Evolutionary conservation across 257 asterid genomes (phyloP).

Genomic region (Ballota nigra): DNA sequence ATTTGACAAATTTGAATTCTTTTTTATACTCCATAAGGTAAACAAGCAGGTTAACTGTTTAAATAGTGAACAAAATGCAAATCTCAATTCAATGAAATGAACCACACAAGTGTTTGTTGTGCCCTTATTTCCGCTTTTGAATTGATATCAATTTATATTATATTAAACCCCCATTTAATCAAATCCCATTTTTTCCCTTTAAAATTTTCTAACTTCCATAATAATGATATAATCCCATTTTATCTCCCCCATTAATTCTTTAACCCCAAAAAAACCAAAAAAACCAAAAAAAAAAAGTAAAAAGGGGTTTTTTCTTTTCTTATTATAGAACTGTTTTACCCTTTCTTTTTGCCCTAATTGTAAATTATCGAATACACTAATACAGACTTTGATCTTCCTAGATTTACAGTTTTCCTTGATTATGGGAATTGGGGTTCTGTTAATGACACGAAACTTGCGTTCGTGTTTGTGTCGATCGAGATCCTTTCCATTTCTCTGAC

Average conservation of each 20-base stretch:
- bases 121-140: constrained; percentile 13
- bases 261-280: background rate
- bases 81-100: background rate
- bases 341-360: background rate
- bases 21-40: too few species aligned
- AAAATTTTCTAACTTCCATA: background rate
- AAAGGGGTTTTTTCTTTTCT: background rate
- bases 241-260: constrained; percentile 18
- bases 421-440: constrained; percentile 27
- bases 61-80: too few species aligned
- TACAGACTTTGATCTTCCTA: constrained; percentile 2
- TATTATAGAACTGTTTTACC: background rate
- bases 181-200: background rate
- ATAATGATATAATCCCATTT: background rate
- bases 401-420: background rate
- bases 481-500: constrained; percentile 1
- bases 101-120: constrained; percentile 24
- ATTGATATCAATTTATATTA: background rate
- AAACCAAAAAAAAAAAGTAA: background rate
- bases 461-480: background rate
- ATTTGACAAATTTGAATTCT: too few species aligned
- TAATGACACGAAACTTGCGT: constrained; percentile 22
- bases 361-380: background rate
- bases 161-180: background rate
- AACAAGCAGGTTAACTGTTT: too few species aligned